These are phyloP conservation scores for Rhodotorula sp. DNA, from an alignment of 1,284 basidiomycete genomes.

Conservation along the genomic window DNA sequence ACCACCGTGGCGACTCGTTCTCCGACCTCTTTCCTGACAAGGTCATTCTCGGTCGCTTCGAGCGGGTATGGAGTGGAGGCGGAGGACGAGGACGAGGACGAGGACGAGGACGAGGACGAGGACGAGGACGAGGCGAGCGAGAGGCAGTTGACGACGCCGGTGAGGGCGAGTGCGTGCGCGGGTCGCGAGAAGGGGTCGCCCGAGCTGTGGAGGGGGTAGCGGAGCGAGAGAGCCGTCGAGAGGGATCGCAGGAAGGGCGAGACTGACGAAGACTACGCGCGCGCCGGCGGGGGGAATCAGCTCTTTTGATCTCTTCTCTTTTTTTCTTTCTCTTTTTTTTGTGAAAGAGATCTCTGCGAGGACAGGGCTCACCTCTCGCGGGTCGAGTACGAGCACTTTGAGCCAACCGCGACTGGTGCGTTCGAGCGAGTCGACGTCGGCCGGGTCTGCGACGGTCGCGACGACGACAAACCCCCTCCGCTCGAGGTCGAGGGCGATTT, in stretches of 20 bases:
- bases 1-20: conserved; percentile 27
- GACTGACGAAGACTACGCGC: conserved; percentile 62
- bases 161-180: conserved; percentile 39
- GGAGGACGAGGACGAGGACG: too few relatives aligned
- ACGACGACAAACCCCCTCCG: conserved; percentile 74
- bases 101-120: neutral
- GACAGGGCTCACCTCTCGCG: conserved; percentile 65
- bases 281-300: neutral
- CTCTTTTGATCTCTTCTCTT: too few relatives aligned
- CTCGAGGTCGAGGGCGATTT: conserved; percentile 66
- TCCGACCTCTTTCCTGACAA: conserved; percentile 21
- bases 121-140: conserved; percentile 17
- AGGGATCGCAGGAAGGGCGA: conserved; percentile 72
- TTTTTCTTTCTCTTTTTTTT: too few relatives aligned
- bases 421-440: conserved; percentile 64
- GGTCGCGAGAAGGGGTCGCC: conserved; percentile 66
- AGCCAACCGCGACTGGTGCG: conserved; percentile 66
- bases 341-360: too few relatives aligned
- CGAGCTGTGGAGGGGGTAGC: conserved; percentile 69
- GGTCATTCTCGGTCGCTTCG: conserved; percentile 32
- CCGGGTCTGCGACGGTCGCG: conserved; percentile 65
- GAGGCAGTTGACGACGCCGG: conserved; percentile 41
- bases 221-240: conserved; percentile 69
- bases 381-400: conserved; percentile 71
- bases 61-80: conserved; percentile 17